phyloP scores from a whole-genome alignment of 306 rosid species.

The Echinosophora koreensis region DNA sequence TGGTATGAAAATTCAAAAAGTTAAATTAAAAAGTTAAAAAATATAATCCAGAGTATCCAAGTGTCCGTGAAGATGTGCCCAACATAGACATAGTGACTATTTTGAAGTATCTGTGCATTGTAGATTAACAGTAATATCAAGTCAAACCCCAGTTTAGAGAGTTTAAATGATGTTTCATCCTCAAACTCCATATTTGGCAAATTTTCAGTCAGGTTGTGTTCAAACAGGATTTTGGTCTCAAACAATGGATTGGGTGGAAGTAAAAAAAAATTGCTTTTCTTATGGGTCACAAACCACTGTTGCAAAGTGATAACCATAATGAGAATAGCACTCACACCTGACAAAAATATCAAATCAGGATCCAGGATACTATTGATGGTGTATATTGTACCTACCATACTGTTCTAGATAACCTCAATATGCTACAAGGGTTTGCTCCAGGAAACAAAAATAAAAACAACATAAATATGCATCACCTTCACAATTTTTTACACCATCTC shows the following conservation, averaged over 20 bases:
- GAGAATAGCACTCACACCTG: conserved; percentile 21
- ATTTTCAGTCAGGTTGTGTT: conserved; percentile 20
- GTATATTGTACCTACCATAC: background rate
- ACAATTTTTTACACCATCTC: conserved; percentile 90
- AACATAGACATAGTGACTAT: too few relatives aligned
- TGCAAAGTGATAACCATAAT: background rate
- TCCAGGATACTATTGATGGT: conserved; percentile 27
- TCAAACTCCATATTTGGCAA: conserved; percentile 6
- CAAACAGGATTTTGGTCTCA: conserved; percentile 28
- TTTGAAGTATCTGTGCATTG: too few relatives aligned
- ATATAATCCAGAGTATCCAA: too few relatives aligned
- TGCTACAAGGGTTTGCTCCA: background rate
- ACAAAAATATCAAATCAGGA: conserved; percentile 7
- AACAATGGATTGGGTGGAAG: background rate
- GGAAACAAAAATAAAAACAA: background rate
- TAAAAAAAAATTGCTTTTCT: background rate
- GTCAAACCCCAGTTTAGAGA: background rate
- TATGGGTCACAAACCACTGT: conserved; percentile 5
- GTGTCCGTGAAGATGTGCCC: too few relatives aligned
- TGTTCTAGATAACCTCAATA: conserved; percentile 22
- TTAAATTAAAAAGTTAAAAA: too few relatives aligned
- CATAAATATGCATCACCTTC: conserved; percentile 64
- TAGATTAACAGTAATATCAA: conserved; percentile 16
- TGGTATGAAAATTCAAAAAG: too few relatives aligned
- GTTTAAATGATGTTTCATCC: background rate